Conservation (phyloP, 371 early-diverging fungal genomes). For the Apophysomyces elegans region DNA sequence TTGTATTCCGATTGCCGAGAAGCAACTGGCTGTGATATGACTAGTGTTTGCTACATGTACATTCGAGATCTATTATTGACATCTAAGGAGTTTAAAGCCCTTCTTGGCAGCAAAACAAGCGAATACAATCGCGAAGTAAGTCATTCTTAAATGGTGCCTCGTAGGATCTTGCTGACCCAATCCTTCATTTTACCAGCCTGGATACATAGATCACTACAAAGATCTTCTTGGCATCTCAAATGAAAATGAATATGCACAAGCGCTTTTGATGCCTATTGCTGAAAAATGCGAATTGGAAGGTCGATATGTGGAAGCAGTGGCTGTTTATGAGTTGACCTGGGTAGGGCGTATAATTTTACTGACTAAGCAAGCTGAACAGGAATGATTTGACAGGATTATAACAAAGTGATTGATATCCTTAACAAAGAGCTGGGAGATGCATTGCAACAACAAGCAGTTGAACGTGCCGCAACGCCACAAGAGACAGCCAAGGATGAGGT, state of each 20-base stretch:
- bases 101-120: conserved; percentile 56
- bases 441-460: conserved; percentile 27
- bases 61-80: conserved; percentile 51
- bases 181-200: conserved; percentile 35
- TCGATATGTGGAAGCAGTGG: conserved; percentile 71
- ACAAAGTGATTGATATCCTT: conserved; percentile 76
- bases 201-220: conserved; percentile 67
- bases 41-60: conserved; percentile 41
- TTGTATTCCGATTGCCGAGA: conserved; percentile 48
- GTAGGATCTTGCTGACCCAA: conserved; percentile 1
- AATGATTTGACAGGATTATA: conserved; percentile 55
- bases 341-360: conserved; percentile 4
- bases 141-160: background rate
- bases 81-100: conserved; percentile 56
- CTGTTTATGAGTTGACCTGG: conserved; percentile 75
- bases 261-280: conserved; percentile 71
- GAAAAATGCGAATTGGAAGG: conserved; percentile 69
- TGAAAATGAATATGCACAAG: conserved; percentile 60
- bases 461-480: background rate
- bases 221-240: conserved; percentile 60
- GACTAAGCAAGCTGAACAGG: background rate
- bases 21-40: conserved; percentile 39
- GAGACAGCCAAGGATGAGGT: conserved; percentile 19
- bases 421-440: conserved; percentile 77
- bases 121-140: conserved; percentile 40